phyloP scores from a whole-genome alignment of 1,284 basidiomycete species.

The Phaffia rhodozyma region DNA sequence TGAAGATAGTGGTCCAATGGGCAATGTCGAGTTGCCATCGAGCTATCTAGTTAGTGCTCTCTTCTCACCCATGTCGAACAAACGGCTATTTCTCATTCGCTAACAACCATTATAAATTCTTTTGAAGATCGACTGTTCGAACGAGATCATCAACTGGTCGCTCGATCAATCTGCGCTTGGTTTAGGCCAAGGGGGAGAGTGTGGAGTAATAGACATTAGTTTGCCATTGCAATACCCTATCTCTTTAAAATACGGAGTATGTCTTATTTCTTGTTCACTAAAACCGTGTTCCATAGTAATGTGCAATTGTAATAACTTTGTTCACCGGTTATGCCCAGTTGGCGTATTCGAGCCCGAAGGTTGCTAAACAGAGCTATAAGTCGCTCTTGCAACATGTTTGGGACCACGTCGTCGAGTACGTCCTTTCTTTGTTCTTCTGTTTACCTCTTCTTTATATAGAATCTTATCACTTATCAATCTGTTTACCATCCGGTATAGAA shows the following conservation, averaged over 20 bases:
- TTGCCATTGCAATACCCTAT: conserved; percentile 55
- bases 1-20: conserved; percentile 60
- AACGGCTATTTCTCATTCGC: conserved; percentile 5
- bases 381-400: conserved; percentile 71
- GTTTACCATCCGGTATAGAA: conserved; percentile 45
- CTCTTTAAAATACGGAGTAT: conserved; percentile 20
- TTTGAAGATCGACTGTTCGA: conserved; percentile 68
- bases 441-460: not conserved
- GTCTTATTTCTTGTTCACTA: conserved; percentile 31
- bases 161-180: not conserved
- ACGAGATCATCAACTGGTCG: conserved; percentile 66
- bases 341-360: conserved; percentile 29
- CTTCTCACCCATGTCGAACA: not conserved
- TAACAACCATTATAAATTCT: not conserved
- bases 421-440: conserved; percentile 20
- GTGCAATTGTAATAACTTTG: not conserved
- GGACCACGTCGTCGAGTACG: conserved; percentile 85
- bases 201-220: conserved; percentile 76
- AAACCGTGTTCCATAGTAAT: not conserved
- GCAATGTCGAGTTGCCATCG: conserved; percentile 61
- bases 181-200: conserved; percentile 41
- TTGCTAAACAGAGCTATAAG: conserved; percentile 41
- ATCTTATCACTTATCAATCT: not conserved
- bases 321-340: conserved; percentile 1
- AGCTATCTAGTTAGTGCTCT: conserved; percentile 57